Conservation (phyloP, 208 protist genomes). For the Blastocrithidia nonstop region DNA sequence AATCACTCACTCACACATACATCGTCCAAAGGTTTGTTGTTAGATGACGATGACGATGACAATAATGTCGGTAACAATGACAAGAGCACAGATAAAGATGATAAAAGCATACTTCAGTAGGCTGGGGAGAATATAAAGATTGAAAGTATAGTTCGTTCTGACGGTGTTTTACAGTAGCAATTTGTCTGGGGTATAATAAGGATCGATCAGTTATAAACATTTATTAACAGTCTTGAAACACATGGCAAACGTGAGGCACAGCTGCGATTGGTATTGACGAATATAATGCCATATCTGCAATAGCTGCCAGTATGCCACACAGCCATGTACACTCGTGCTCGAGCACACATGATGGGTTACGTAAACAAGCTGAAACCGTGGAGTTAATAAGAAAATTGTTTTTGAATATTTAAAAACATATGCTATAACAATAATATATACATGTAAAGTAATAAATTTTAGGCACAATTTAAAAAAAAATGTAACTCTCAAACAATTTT, state of each 20-base stretch:
- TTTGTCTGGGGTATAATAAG: slow-evolving; percentile 46
- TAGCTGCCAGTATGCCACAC: background rate
- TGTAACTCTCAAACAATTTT: no score
- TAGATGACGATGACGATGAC: slow-evolving; percentile 36
- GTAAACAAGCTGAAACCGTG: slow-evolving; percentile 48
- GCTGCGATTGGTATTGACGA: slow-evolving; percentile 27
- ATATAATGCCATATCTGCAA: slow-evolving; percentile 30
- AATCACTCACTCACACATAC: background rate
- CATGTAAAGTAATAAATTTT: background rate
- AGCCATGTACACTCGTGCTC: slow-evolving; percentile 29
- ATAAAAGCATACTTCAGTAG: background rate
- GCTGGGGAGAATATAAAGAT: background rate
- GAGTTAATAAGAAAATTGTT: slow-evolving; percentile 8
- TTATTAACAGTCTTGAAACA: slow-evolving; percentile 42
- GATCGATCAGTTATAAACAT: slow-evolving; percentile 26
- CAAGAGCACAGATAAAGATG: background rate
- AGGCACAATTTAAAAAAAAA: no score
- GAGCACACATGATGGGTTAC: slow-evolving; percentile 61
- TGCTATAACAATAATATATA: slow-evolving; percentile 1
- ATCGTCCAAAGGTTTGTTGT: slow-evolving; percentile 6
- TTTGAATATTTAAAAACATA: background rate
- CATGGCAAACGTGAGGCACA: slow-evolving; percentile 47
- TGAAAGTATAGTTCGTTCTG: background rate
- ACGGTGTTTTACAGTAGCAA: background rate
- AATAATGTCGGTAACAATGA: slow-evolving; percentile 15